Percentiles rank a stretch among this genome's conserved stretches.
Evolutionary conservation across 352 stramenopile species (phyloP).

Genomic region (Globisporangium mamillatum): DNA sequence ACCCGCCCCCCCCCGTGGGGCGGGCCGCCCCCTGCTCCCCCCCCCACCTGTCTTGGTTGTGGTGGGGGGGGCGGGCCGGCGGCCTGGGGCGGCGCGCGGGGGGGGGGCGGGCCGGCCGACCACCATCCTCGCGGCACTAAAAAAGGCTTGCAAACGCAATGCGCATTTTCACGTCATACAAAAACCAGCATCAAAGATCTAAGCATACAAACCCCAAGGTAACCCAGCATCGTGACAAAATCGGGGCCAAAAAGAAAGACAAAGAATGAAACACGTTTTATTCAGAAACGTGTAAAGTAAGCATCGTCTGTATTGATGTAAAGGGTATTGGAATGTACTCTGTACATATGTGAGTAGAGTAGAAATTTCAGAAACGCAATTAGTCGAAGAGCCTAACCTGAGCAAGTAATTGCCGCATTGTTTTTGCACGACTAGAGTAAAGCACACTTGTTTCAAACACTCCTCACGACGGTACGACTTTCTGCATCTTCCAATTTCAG

Average conservation of each 20-base stretch:
- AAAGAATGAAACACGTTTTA: constrained; percentile 7
- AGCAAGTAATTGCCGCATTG: not conserved
- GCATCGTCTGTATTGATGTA: not conserved
- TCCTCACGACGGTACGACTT: not conserved
- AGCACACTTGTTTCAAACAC: not conserved
- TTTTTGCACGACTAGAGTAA: not conserved
- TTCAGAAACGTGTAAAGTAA: not conserved
- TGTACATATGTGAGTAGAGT: not conserved
- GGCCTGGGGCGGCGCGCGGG: too few species aligned
- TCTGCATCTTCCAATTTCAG: not conserved
- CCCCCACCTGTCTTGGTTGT: too few species aligned
- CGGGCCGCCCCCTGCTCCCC: too few species aligned
- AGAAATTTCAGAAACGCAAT: not conserved
- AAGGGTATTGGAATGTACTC: not conserved
- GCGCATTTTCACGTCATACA: constrained; percentile 7
- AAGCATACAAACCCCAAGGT: constrained; percentile 11
- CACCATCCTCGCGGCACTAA: constrained; percentile 16
- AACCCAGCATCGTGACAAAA: not conserved
- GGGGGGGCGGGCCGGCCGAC: constrained; percentile 5
- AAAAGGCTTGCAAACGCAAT: constrained; percentile 5
- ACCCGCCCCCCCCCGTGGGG: too few species aligned
- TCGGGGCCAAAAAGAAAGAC: constrained; percentile 7
- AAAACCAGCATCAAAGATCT: constrained; percentile 10
- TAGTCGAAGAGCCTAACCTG: not conserved
- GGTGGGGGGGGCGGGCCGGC: too few species aligned